Evolutionary conservation across 2,329 filamentous ascomycete species (phyloP).

Genomic region (Paraphoma chrysanthemicola): DNA sequence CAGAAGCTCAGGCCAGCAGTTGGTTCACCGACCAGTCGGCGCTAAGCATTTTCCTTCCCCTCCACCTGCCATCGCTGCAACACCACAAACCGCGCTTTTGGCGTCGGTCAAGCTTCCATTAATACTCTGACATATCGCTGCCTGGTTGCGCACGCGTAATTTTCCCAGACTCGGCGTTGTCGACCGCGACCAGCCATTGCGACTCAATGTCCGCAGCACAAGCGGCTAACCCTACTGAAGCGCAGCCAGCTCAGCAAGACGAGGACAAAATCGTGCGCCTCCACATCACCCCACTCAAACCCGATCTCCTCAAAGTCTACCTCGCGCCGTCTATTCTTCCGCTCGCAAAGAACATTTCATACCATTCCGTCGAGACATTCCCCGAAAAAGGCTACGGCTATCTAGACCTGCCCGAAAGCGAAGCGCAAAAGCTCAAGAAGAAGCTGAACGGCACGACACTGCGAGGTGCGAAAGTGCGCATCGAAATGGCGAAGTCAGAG

Average conservation of each 20-base stretch:
- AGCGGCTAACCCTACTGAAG: slow-evolving; percentile 27
- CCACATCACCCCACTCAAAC: slow-evolving; percentile 86
- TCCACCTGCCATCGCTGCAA: slow-evolving; percentile 16
- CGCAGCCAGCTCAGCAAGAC: slow-evolving; percentile 19
- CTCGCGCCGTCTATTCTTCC: slow-evolving; percentile 72
- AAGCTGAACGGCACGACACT: slow-evolving; percentile 88
- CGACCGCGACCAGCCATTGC: slow-evolving; percentile 23
- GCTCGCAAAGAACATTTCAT: slow-evolving; percentile 81
- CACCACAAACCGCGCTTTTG: slow-evolving; percentile 19
- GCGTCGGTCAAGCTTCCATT: slow-evolving; percentile 12
- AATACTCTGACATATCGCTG: slow-evolving; percentile 1
- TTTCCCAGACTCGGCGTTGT: slow-evolving; percentile 5
- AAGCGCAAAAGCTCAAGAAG: slow-evolving; percentile 89
- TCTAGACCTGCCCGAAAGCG: slow-evolving; percentile 78
- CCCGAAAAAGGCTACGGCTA: slow-evolving; percentile 92
- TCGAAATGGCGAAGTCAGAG: slow-evolving; percentile 79
- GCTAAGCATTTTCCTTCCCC: slow-evolving; percentile 46
- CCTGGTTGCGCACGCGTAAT: slow-evolving; percentile 3
- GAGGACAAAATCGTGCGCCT: slow-evolving; percentile 61
- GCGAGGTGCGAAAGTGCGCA: slow-evolving; percentile 82
- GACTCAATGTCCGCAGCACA: slow-evolving; percentile 43
- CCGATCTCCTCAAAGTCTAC: slow-evolving; percentile 74
- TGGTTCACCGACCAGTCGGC: slow-evolving; percentile 22
- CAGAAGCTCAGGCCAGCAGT: slow-evolving; percentile 19
- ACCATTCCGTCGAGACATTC: slow-evolving; percentile 83